These are phyloP conservation scores for Cladorrhinum sp. DNA, from an alignment of 2,329 filamentous ascomycete genomes.

Conservation along the genomic window DNA sequence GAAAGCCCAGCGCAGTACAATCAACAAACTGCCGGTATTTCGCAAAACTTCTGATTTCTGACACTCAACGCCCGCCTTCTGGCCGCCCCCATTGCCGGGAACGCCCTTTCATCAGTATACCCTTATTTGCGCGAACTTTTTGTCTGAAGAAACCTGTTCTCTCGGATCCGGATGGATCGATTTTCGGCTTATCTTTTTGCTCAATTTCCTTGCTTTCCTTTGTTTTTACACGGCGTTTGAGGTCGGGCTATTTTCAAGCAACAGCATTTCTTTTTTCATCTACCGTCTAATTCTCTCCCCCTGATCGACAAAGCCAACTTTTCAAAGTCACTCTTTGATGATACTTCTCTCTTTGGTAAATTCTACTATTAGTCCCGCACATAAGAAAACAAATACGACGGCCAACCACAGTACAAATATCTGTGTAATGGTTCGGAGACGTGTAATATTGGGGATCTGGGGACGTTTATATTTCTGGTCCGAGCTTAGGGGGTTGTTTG, in stretches of 20 bases:
- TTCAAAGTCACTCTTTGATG: neutral
- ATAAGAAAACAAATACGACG: neutral
- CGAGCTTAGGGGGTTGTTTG: neutral
- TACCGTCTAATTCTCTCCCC: conserved; percentile 12
- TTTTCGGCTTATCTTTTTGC: neutral
- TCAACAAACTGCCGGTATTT: conserved; percentile 90
- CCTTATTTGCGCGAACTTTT: neutral
- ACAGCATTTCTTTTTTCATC: conserved; percentile 2
- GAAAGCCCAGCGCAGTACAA: conserved; percentile 87
- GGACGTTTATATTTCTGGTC: neutral
- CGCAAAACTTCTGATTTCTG: conserved; percentile 80
- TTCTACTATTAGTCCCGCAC: neutral
- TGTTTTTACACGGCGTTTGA: conserved; percentile 9
- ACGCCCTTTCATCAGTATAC: conserved; percentile 5
- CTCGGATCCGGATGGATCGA: neutral
- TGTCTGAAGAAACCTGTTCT: neutral
- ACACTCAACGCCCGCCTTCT: neutral
- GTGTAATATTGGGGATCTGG: neutral
- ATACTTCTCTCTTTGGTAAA: neutral
- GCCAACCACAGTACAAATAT: conserved; percentile 7
- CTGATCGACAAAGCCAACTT: conserved; percentile 3
- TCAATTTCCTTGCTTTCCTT: conserved; percentile 3
- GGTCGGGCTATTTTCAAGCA: conserved; percentile 7
- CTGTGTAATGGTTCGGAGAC: neutral
- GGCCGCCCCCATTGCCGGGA: no score